Base-by-base conservation (phyloP, 73 alveolate species). In the Paramecium tetraurelia region DNA sequence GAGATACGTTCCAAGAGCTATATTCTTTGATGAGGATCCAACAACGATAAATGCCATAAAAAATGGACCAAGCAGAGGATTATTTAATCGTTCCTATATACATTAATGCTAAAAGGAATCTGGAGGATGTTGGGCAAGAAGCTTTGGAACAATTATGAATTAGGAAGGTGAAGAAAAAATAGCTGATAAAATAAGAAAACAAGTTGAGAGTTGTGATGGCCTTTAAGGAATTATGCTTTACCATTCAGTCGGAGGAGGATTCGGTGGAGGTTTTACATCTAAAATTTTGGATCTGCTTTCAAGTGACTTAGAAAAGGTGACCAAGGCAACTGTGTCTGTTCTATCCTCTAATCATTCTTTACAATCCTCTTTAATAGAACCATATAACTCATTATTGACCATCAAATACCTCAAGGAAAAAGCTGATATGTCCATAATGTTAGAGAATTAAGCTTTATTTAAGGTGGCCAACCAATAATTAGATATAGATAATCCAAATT, bases 31-130 rank as follows among this genome's bases (percentile, higher is more conserved):
- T 72, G 92, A 43, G 93, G 97, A 35, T 58, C 89, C 50, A 46
- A 76, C 20, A 85, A 84, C 87, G 68, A 93, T 75, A 89, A 92
- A 40, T 83, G 71, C n/a, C 36, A 88, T 36, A 84, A 85, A 36
- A 93, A 94, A 69, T 77, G 90, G 86, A 93, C 95, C 46, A 70
- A 75, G 38, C 89, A 94, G 70, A 93, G 86, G 92, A 85, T 93
- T 24, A 71, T 72, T 36, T 68, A 68, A 68, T 27, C 86, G 58
- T 35, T 63, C 84, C 16, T 12, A 63, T 27, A 24, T 63, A 31
- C 84, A 63, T 63, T 24, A 63, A 63, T 63, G 84, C 29, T 9
- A 63, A 33, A 0, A 14, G 27, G 84, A 63, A 63, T 63, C 84
- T 27, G 84, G 84, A 63, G 84, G 84, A 63, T 12, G 12, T 63